Evolutionary conservation across 352 stramenopile genomes (phyloP).

Genomic region (Pythium sp.): DNA sequence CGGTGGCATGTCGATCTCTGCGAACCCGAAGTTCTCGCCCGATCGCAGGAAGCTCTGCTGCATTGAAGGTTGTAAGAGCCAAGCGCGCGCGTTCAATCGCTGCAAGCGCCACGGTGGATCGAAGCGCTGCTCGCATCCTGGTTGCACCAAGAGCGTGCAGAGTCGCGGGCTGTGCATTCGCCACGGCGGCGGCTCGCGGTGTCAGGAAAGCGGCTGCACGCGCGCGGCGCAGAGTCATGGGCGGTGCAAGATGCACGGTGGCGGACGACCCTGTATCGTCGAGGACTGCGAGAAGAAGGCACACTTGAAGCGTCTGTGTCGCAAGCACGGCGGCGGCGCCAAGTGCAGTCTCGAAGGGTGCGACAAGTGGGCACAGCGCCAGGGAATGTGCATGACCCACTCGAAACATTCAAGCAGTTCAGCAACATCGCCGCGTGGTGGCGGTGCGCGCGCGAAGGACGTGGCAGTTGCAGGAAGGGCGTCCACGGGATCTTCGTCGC

Average conservation of each 20-base stretch:
- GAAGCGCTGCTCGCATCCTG: constrained; percentile 70
- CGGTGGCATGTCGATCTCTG: constrained; percentile 16
- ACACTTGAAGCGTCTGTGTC: constrained; percentile 77
- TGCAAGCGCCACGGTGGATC: constrained; percentile 84
- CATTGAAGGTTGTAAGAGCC: constrained; percentile 72
- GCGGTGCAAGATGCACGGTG: constrained; percentile 61
- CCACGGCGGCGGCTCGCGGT: constrained; percentile 76
- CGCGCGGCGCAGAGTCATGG: constrained; percentile 72
- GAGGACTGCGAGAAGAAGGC: constrained; percentile 80
- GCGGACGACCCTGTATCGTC: constrained; percentile 52
- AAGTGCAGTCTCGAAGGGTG: constrained; percentile 69
- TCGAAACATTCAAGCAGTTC: constrained; percentile 42
- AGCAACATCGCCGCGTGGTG: background rate
- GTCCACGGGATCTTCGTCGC: background rate
- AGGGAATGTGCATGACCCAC: constrained; percentile 86
- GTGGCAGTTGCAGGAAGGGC: background rate
- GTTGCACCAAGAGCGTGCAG: constrained; percentile 83
- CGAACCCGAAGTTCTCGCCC: constrained; percentile 47
- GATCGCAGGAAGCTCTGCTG: constrained; percentile 76
- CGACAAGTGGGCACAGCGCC: constrained; percentile 82
- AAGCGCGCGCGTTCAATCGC: constrained; percentile 79
- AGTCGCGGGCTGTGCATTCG: constrained; percentile 59
- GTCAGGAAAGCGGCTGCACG: constrained; percentile 56
- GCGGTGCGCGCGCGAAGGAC: background rate
- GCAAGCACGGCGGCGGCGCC: constrained; percentile 76